Conservation (phyloP, 2,329 filamentous ascomycete species). For the Colletotrichum horii region DNA sequence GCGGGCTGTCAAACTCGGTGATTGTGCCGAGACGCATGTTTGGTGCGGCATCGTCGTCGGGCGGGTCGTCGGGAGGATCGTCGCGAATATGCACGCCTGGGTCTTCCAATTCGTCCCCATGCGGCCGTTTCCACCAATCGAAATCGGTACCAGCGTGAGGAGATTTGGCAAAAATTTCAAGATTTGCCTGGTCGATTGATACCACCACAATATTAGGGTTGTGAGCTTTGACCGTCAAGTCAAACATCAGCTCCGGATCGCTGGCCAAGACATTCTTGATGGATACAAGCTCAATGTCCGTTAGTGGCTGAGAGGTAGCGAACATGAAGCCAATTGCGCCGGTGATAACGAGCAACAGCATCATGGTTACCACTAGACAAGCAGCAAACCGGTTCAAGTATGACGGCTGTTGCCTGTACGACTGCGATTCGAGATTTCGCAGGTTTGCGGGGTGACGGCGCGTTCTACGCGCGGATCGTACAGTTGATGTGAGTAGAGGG, state of each 20-base stretch:
- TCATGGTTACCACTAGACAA: slow-evolving; percentile 81
- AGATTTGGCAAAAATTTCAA: slow-evolving; percentile 94
- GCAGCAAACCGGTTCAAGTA: slow-evolving; percentile 80
- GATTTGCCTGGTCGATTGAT: slow-evolving; percentile 82
- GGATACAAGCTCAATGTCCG: slow-evolving; percentile 76
- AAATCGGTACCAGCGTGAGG: slow-evolving; percentile 78
- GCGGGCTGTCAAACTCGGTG: slow-evolving; percentile 82
- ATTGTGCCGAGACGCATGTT: slow-evolving; percentile 94
- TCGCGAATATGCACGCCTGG: slow-evolving; percentile 29
- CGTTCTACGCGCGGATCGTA: slow-evolving; percentile 63
- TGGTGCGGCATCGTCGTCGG: slow-evolving; percentile 71
- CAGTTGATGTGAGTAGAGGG: slow-evolving; percentile 70
- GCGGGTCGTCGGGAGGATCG: slow-evolving; percentile 57
- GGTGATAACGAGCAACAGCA: slow-evolving; percentile 82
- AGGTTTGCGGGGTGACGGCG: slow-evolving; percentile 61
- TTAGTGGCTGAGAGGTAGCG: slow-evolving; percentile 86
- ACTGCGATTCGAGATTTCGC: slow-evolving; percentile 76
- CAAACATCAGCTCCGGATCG: slow-evolving; percentile 94
- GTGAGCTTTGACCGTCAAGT: slow-evolving; percentile 83
- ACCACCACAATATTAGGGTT: slow-evolving; percentile 95
- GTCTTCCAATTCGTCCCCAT: slow-evolving; percentile 21
- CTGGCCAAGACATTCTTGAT: slow-evolving; percentile 92
- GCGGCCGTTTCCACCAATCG: slow-evolving; percentile 61
- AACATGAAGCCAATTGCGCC: slow-evolving; percentile 89
- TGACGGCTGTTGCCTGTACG: slow-evolving; percentile 66